A percentile compares a stretch with the other conserved stretches of the same genome.
phyloP scores from a whole-genome alignment of 2,329 filamentous ascomycete genomes.

The Trichophyton schoenleinii region DNA sequence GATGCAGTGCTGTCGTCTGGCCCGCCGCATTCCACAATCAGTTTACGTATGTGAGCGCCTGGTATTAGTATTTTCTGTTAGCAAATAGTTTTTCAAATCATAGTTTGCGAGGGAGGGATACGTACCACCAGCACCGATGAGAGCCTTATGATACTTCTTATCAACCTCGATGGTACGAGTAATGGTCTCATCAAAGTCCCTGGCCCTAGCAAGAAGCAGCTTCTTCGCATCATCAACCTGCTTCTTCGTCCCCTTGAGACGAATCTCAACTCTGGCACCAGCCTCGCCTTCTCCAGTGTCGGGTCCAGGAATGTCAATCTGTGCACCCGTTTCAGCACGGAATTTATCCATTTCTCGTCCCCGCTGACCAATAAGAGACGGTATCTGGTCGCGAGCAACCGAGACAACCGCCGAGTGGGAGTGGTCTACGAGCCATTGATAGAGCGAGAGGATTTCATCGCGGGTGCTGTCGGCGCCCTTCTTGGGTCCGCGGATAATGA shows the following conservation, averaged over 20 bases:
- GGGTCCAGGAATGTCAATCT: constrained; percentile 79
- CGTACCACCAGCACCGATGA: constrained; percentile 83
- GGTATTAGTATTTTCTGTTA: constrained; percentile 24
- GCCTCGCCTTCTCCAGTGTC: constrained; percentile 54
- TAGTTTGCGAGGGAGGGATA: constrained; percentile 13
- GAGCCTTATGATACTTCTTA: constrained; percentile 76
- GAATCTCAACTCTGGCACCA: constrained; percentile 68
- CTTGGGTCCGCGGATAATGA: constrained; percentile 80
- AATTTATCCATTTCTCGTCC: constrained; percentile 85
- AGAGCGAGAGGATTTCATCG: constrained; percentile 76
- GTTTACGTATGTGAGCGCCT: constrained; percentile 75
- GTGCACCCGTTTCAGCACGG: constrained; percentile 68
- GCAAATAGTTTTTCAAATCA: constrained; percentile 13
- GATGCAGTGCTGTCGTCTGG: constrained; percentile 76
- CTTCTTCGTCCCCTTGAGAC: constrained; percentile 81
- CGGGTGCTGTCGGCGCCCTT: constrained; percentile 85
- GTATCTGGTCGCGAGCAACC: constrained; percentile 82
- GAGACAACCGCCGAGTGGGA: constrained; percentile 66
- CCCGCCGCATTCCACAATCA: constrained; percentile 78
- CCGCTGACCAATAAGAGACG: constrained; percentile 83
- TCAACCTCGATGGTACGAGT: constrained; percentile 78
- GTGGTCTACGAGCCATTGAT: constrained; percentile 83
- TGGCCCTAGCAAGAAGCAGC: constrained; percentile 71
- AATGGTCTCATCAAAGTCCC: constrained; percentile 81
- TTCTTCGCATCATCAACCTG: constrained; percentile 89